Conservation (phyloP, 192 early-diverging fungal genomes). For the Umbelopsis sp. region DNA sequence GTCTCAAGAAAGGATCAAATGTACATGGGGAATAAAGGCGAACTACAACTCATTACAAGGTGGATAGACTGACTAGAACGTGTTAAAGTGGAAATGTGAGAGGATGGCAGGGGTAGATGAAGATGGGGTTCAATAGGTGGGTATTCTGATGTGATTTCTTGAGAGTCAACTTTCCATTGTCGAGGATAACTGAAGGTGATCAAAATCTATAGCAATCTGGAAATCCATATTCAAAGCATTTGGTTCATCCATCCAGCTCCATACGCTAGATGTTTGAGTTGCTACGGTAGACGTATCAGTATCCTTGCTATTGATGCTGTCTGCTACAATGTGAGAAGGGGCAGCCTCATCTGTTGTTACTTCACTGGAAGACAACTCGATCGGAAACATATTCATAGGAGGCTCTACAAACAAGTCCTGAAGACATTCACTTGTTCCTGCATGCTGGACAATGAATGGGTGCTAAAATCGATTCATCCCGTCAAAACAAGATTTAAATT, state of each 20-base stretch:
- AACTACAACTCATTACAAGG: background rate
- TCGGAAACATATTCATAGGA: background rate
- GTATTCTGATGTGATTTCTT: background rate
- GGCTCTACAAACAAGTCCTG: background rate
- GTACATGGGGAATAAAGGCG: background rate
- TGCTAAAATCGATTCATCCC: background rate
- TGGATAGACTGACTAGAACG: background rate
- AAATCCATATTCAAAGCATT: slow-evolving; percentile 10
- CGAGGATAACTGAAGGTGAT: background rate
- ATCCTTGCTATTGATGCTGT: background rate
- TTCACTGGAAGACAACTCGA: too few relatives aligned
- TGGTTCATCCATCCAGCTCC: slow-evolving; percentile 10
- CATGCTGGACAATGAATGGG: background rate
- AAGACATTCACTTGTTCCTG: slow-evolving; percentile 2
- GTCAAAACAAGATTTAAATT: background rate
- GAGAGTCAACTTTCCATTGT: slow-evolving; percentile 7
- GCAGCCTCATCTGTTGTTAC: too few relatives aligned
- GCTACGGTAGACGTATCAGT: background rate
- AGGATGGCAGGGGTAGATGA: background rate
- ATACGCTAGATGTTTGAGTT: background rate
- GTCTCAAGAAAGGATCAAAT: too few relatives aligned
- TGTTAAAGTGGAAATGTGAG: background rate
- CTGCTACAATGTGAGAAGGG: too few relatives aligned
- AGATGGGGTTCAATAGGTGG: background rate
- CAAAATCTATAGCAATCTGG: slow-evolving; percentile 3